A percentile compares a stretch with the other conserved stretches of the same genome.
These are phyloP conservation scores for Globisporangium carolinianum DNA, from an alignment of 352 stramenopile genomes.

Conservation along the genomic window DNA sequence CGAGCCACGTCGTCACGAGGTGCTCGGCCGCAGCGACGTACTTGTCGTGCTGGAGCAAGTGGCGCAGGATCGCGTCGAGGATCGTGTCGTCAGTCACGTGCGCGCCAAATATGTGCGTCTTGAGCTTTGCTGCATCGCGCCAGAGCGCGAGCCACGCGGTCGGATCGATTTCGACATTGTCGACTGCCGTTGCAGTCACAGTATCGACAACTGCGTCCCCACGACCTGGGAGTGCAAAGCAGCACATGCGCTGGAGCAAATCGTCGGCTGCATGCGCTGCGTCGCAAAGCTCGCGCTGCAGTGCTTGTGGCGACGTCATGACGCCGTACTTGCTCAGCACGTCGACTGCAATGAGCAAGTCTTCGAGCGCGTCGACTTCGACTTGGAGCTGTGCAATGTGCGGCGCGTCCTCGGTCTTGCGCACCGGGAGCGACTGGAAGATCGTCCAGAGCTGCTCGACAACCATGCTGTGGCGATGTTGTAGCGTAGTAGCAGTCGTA, in stretches of 20 bases:
- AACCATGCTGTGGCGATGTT: conserved; percentile 16
- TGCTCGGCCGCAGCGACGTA: conserved; percentile 27
- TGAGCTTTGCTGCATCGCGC: conserved; percentile 57
- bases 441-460: conserved; percentile 61
- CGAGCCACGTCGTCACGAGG: conserved; percentile 47
- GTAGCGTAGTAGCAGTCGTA: too few species aligned
- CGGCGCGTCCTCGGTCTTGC: conserved; percentile 46
- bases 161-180: neutral
- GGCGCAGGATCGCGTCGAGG: conserved; percentile 41
- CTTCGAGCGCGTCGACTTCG: conserved; percentile 64
- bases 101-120: conserved; percentile 66
- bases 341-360: conserved; percentile 66
- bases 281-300: conserved; percentile 14
- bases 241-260: conserved; percentile 47
- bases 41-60: conserved; percentile 28
- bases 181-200: neutral
- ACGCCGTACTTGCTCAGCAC: conserved; percentile 54
- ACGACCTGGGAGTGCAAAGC: conserved; percentile 21
- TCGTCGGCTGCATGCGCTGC: conserved; percentile 4
- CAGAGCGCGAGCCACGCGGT: conserved; percentile 47
- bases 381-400: conserved; percentile 58
- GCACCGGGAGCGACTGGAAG: conserved; percentile 65
- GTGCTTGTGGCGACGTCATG: conserved; percentile 20
- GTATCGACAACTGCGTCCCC: conserved; percentile 4
- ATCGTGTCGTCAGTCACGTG: conserved; percentile 47